Evolutionary conservation across 1,284 basidiomycete genomes (phyloP).

Genomic region (Rhodotorula sp.): DNA sequence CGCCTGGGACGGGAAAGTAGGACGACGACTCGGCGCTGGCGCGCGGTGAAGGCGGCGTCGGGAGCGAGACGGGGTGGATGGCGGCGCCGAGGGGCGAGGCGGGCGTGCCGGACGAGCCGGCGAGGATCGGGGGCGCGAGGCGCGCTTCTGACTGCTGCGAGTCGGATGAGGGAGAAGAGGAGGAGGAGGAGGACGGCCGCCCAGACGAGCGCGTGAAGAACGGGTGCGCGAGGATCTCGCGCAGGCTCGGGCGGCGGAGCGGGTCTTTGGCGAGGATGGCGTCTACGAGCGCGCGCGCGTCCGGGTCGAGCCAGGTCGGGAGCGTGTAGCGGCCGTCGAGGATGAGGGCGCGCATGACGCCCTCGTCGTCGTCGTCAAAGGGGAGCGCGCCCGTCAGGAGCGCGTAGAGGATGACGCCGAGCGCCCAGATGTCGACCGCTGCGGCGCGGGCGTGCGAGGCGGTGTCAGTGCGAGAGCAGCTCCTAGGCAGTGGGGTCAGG

Average conservation of each 20-base stretch:
- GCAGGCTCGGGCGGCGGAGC: conserved; percentile 71
- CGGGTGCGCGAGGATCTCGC: conserved; percentile 80
- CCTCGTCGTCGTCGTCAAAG: conserved; percentile 95
- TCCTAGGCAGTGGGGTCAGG: neutral
- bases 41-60: too few relatives aligned
- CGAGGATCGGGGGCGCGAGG: too few relatives aligned
- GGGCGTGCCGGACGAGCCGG: neutral
- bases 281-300: conserved; percentile 75
- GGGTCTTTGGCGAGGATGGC: conserved; percentile 80
- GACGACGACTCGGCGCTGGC: too few relatives aligned
- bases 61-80: too few relatives aligned
- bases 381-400: conserved; percentile 91
- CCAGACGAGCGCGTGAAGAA: conserved; percentile 72
- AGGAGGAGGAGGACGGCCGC: conserved; percentile 3
- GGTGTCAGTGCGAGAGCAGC: neutral
- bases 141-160: neutral
- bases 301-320: conserved; percentile 85
- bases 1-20: too few relatives aligned
- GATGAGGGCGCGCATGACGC: conserved; percentile 82
- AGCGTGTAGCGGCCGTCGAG: conserved; percentile 86
- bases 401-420: conserved; percentile 93
- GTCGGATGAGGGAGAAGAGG: neutral
- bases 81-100: neutral
- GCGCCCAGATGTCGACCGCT: conserved; percentile 97
- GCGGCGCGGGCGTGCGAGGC: conserved; percentile 27